Base-by-base conservation (phyloP, 495 filamentous ascomycete genomes). In the Penicillium taxi region DNA sequence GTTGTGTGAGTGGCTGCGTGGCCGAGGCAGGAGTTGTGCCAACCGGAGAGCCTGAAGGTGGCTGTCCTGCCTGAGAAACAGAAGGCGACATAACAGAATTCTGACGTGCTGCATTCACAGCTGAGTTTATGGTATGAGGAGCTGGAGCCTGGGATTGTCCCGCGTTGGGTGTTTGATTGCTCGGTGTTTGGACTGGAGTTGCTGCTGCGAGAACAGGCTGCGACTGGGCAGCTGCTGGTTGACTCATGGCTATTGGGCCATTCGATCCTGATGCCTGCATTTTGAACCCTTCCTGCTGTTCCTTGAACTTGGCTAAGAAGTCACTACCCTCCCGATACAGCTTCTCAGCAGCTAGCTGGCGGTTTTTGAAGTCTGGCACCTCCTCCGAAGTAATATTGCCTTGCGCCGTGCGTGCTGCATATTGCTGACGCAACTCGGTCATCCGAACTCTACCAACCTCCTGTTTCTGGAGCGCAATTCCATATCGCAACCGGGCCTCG, bases 81-180 rank as follows among this genome's bases (percentile, higher is more conserved):
- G 63, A 53, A 0, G 63, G 64, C 5, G 64, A 65, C 59, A 63
- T 61, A 3, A 51, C 59, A 41, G 55, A 47, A 22, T 59, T 51
- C 17, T 54, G 68, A 16, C 71, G 58, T 11, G 71, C 71, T 15
- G 70, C 70, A 42, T 64, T 71, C 18, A 74, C 62, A 4, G 71
- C 71, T 27, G 71, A 73, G 39, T 66, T 75, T 22, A 74, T 65
- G 1, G 69, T 73, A 41, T 74, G 71, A 2, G 71, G 59, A 30
- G 69, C 66, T 14, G 67, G 66, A 11, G 65, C 56, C 11, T 61
- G 61, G 12, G 57, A 47, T 39, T 65, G 66, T 20, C 57, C 59
- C 4, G 50, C 42, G 33, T 42, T 48, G 26, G 44, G 46, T 22
- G 55, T 39, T 17, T 52, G 55, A 17, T 32, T 38, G 14, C 50